Percentiles rank a stretch among this genome's conserved stretches.
Evolutionary conservation across 2,329 filamentous ascomycete species (phyloP).

Genomic region (Claviceps purpurea): DNA sequence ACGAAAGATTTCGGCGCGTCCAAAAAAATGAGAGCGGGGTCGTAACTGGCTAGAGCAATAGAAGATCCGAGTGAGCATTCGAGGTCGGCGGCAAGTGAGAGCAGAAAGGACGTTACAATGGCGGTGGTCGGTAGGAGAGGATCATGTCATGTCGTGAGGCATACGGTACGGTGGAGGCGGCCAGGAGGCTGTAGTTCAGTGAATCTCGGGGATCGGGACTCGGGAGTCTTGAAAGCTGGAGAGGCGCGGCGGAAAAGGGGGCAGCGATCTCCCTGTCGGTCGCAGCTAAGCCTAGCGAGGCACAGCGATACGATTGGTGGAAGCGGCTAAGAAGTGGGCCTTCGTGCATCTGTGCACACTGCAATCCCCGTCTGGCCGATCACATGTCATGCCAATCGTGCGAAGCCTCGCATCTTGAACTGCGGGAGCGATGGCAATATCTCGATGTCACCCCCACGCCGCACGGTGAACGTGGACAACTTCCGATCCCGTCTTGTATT

Average conservation of each 20-base stretch:
- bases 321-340: background rate
- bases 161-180: background rate
- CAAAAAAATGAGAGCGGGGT: background rate
- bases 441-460: background rate
- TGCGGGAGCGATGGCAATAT: background rate
- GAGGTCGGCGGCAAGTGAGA: background rate
- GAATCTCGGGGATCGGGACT: background rate
- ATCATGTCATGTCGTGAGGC: background rate
- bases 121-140: background rate
- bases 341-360: background rate
- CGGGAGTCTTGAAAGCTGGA: background rate
- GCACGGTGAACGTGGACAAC: background rate
- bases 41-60: background rate
- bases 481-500: background rate
- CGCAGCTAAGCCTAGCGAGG: background rate
- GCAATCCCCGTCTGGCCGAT: too few relatives aligned
- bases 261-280: background rate
- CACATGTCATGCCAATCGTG: background rate
- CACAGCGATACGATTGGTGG: background rate
- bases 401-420: background rate
- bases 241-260: slow-evolving; percentile 1
- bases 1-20: background rate
- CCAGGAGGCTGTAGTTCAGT: background rate
- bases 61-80: background rate
- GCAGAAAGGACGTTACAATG: background rate